phyloP scores from a whole-genome alignment of 169 alveolate genomes.

The Plasmodium billcollinsi region DNA sequence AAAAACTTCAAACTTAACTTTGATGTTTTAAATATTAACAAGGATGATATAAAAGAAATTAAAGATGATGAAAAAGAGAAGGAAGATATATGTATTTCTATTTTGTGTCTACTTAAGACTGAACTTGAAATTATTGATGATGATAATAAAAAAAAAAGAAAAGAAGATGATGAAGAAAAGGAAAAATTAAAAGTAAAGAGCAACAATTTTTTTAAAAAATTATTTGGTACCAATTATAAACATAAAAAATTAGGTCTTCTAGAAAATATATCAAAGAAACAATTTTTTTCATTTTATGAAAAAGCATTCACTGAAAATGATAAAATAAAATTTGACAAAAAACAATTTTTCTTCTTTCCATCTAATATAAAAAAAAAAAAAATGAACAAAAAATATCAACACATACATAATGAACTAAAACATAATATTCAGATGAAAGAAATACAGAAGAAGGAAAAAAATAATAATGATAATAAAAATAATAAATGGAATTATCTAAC shows the following conservation, averaged over 20 bases:
- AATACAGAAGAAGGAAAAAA: background rate
- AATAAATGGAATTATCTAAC: slow-evolving; percentile 25
- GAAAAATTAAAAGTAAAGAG: slow-evolving; percentile 8
- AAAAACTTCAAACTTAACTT: slow-evolving; percentile 28
- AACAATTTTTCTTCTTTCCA: slow-evolving; percentile 12
- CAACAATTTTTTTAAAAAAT: slow-evolving; percentile 49
- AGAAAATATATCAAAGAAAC: slow-evolving; percentile 46
- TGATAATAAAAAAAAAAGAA: slow-evolving; percentile 18
- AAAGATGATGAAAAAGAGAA: slow-evolving; percentile 4
- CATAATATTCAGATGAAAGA: slow-evolving; percentile 8
- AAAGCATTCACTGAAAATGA: slow-evolving; percentile 38
- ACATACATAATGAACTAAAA: slow-evolving; percentile 1
- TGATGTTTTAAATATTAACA: background rate
- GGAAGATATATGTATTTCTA: slow-evolving; percentile 45
- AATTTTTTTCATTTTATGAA: slow-evolving; percentile 62
- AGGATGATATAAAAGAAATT: background rate
- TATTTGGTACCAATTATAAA: slow-evolving; percentile 37
- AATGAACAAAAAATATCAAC: background rate
- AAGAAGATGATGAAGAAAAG: slow-evolving; percentile 19
- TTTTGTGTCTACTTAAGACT: slow-evolving; percentile 38
- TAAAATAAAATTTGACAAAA: slow-evolving; percentile 47
- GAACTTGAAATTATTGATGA: slow-evolving; percentile 63
- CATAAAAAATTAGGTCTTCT: slow-evolving; percentile 23
- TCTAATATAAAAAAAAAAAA: slow-evolving; percentile 2
- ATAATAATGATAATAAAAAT: background rate